Evolutionary conservation across 495 filamentous ascomycete genomes (phyloP).

Genomic region (Xylaria longipes): DNA sequence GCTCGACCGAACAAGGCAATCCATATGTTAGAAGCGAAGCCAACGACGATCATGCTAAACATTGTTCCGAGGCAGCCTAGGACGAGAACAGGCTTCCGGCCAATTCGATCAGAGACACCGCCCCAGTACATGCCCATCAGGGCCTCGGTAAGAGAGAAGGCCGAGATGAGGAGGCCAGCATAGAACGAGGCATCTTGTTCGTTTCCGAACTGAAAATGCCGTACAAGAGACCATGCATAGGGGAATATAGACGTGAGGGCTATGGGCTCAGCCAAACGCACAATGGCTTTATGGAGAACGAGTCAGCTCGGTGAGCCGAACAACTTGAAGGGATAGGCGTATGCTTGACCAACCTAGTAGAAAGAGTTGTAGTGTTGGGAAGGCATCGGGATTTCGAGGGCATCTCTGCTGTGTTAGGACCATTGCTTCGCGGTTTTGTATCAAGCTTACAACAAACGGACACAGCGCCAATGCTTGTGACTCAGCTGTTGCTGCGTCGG

Average conservation of each 20-base stretch:
- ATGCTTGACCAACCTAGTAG: constrained; percentile 65
- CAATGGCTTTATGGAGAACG: constrained; percentile 39
- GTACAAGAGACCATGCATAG: constrained; percentile 85
- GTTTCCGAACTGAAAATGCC: constrained; percentile 71
- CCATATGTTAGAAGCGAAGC: constrained; percentile 82
- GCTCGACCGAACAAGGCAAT: constrained; percentile 74
- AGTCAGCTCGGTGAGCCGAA: neutral
- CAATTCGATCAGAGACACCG: constrained; percentile 76
- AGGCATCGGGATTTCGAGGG: constrained; percentile 63
- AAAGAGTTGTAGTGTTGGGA: constrained; percentile 79
- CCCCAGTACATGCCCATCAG: constrained; percentile 88
- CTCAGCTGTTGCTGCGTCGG: constrained; percentile 16
- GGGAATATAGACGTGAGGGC: constrained; percentile 87
- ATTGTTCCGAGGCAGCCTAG: constrained; percentile 82
- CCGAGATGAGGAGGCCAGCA: constrained; percentile 83
- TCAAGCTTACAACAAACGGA: constrained; percentile 41
- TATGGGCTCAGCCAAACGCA: constrained; percentile 85
- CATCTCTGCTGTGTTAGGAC: constrained; percentile 48
- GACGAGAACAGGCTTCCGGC: constrained; percentile 83
- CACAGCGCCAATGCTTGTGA: constrained; percentile 31
- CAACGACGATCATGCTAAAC: constrained; percentile 78
- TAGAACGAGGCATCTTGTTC: constrained; percentile 78
- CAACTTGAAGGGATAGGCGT: neutral
- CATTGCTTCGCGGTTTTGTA: constrained; percentile 49
- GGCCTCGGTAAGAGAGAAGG: constrained; percentile 82